These are phyloP conservation scores for Quercus glauca DNA, from an alignment of 306 rosid genomes.

Conservation along the genomic window DNA sequence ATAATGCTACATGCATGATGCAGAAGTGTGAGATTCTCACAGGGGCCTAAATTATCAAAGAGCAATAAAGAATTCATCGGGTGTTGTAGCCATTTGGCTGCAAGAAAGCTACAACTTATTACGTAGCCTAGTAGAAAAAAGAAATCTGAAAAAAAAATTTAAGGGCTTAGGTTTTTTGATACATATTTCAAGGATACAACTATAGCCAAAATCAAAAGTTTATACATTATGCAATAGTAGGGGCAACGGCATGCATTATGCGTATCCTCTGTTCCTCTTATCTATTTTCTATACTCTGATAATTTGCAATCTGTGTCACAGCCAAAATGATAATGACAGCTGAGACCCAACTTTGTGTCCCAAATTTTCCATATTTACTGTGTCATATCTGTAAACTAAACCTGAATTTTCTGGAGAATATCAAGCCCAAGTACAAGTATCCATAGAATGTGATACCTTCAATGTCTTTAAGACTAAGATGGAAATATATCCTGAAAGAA, in stretches of 20 bases:
- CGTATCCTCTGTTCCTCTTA: too few species aligned
- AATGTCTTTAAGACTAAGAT: constrained; percentile 7
- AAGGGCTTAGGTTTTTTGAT: neutral
- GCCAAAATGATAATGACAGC: neutral
- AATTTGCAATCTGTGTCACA: neutral
- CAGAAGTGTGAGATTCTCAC: neutral
- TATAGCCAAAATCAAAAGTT: neutral
- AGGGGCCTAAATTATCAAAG: too few species aligned
- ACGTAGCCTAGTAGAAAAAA: neutral
- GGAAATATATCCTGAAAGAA: constrained; percentile 65
- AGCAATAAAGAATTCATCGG: too few species aligned
- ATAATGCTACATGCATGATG: neutral
- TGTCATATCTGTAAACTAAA: neutral
- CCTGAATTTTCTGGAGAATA: neutral
- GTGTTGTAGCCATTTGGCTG: too few species aligned
- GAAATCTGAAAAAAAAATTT: neutral
- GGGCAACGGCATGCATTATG: too few species aligned
- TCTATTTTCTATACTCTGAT: neutral
- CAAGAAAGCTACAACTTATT: neutral
- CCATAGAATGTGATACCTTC: constrained; percentile 11
- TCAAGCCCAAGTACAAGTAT: neutral
- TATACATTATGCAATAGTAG: too few species aligned
- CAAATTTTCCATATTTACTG: neutral
- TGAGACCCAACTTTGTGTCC: neutral
- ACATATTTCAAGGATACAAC: neutral